Evolutionary conservation across 495 filamentous ascomycete species (phyloP), one percentile per base, ranked within the genome.

Genomic region (Talaromyces adpressus): DNA sequence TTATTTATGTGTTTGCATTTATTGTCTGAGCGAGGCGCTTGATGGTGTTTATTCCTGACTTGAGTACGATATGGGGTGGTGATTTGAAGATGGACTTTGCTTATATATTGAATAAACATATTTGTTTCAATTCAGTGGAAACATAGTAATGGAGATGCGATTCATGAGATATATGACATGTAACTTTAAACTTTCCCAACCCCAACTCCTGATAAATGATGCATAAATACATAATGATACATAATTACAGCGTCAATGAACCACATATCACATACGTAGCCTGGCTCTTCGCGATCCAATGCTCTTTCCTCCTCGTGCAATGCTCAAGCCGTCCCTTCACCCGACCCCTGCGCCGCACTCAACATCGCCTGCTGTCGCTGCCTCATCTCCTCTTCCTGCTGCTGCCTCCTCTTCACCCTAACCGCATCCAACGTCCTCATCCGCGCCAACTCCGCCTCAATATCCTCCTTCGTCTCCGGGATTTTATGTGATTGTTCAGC

Each of bases 381-480:
- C 22, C 75, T 79, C 72, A 87, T 83, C 39, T 70, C 70, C 64
- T 81, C 82, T 71, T 91, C 71, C 58, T 87, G 75, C 72, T 73
- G 76, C 62, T 85, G 85, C 62, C 89, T 79, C 66, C 80, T 69
- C 68, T 85, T 83, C 64, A 69, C 77, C 32, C 70, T 66, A 7
- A 77, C 5, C n/a, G 66, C 64, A 67, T 79, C 77, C 5, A 70
- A 65, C 70, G 68, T 77, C 62, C 87, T 84, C 76, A 97, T 79
- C 63, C 91, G 78, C 68, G 91, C 79, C 36, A 95, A 73, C 81
- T 97, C 91, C 54, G 79, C 77, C 6, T 84, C 76, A 63, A 97
- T 93, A 76, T 99, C 94, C 39, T 96, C 93, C 64, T 81, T 85
- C 65, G 98, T 92, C 49, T 88, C 83, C 0, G 94, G 94, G 57